These are phyloP conservation scores for Saccharomycopsis fodiens DNA, from an alignment of 805 yeast genomes.

Conservation along the genomic window DNA sequence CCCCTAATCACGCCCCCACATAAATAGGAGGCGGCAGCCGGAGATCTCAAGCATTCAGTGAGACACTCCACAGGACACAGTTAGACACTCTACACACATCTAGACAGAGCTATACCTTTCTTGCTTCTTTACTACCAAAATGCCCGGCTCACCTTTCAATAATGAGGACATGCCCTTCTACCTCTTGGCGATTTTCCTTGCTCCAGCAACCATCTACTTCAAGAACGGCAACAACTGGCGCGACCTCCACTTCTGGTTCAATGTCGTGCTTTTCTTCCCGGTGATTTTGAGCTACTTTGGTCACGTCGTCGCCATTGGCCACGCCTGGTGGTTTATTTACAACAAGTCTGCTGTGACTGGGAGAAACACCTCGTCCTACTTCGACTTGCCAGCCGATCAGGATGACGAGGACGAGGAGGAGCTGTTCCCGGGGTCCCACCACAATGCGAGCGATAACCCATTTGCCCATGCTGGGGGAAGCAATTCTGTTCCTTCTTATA, in stretches of 20 bases:
- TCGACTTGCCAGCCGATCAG: conserved; percentile 14
- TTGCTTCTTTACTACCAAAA: no score
- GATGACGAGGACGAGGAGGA: conserved; percentile 15
- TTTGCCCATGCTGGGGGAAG: background rate
- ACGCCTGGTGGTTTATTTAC: conserved; percentile 22
- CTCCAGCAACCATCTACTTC: conserved; percentile 20
- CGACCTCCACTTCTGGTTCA: conserved; percentile 20
- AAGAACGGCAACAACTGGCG: conserved; percentile 19
- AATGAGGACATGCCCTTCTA: conserved; percentile 21
- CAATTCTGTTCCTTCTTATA: conserved; percentile 8
- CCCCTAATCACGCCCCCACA: no score
- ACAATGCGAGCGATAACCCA: conserved; percentile 2
- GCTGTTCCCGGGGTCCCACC: background rate
- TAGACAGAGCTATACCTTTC: no score
- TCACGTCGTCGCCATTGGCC: conserved; percentile 19
- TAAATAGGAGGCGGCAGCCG: no score
- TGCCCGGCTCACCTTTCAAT: conserved; percentile 19
- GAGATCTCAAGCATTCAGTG: background rate
- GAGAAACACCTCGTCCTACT: conserved; percentile 8
- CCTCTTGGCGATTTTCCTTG: conserved; percentile 17
- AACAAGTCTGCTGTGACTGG: conserved; percentile 13
- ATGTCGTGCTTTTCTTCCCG: conserved; percentile 18
- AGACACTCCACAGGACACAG: background rate
- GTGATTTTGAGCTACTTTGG: conserved; percentile 16
- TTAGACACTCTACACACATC: background rate